Conservation (phyloP, 345 rosid genomes). For the Eucalyptus tenuipes region DNA sequence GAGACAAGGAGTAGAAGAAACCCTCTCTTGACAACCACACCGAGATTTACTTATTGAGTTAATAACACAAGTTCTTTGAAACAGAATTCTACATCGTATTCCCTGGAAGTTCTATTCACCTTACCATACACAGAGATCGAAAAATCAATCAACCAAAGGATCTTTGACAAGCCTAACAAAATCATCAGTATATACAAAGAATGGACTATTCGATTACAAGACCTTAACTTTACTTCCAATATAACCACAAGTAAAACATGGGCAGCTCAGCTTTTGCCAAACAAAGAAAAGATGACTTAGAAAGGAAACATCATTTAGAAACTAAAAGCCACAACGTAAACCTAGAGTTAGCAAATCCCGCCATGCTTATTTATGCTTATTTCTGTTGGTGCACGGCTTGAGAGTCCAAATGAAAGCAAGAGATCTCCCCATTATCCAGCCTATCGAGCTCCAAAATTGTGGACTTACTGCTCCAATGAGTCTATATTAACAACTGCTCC, state of each 20-base stretch:
- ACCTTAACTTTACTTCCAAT: not conserved
- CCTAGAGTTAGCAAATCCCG: not conserved
- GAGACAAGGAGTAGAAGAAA: not conserved
- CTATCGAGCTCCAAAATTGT: not conserved
- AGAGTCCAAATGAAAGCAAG: not conserved
- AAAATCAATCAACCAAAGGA: not conserved
- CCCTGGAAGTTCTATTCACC: not conserved
- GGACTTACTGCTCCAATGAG: not conserved
- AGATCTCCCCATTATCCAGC: not conserved
- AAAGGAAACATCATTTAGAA: not conserved
- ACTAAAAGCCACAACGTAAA: not conserved
- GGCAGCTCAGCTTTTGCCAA: not conserved
- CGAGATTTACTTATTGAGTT: not conserved
- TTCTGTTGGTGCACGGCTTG: not conserved
- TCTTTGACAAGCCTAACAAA: not conserved
- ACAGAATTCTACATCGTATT: not conserved
- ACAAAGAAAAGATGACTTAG: not conserved
- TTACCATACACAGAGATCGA: not conserved
- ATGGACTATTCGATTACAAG: not conserved
- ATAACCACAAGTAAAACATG: not conserved
- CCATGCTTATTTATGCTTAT: not conserved
- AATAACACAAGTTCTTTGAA: not conserved
- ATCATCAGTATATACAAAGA: not conserved
- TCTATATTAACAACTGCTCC: slow-evolving; percentile 55
- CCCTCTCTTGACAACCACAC: not conserved